These are phyloP conservation scores for Xylaria sp. DNA, from an alignment of 2,329 filamentous ascomycete genomes.

Conservation along the genomic window DNA sequence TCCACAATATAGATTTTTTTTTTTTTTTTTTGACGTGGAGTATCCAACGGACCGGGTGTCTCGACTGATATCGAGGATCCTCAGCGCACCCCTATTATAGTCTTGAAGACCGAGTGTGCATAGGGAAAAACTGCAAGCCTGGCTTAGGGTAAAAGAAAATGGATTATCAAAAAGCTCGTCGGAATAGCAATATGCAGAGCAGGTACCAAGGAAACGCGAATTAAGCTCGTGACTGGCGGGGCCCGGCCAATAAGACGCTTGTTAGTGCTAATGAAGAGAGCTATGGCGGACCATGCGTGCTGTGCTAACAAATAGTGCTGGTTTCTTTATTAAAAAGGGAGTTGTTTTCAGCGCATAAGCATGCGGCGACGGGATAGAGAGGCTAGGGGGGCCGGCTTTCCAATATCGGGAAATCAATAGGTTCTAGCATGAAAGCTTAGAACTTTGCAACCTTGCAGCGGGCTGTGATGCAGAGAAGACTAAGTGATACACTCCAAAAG, in stretches of 20 bases:
- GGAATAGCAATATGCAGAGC: constrained; percentile 11
- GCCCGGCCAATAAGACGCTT: constrained; percentile 8
- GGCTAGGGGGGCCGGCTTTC: constrained; percentile 24
- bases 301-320: constrained; percentile 25
- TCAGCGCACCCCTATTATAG: background rate
- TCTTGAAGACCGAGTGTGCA: background rate
- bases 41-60: constrained; percentile 16
- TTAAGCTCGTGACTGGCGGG: constrained; percentile 15
- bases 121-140: constrained; percentile 15
- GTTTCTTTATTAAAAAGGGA: constrained; percentile 22
- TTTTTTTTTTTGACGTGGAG: constrained; percentile 7
- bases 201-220: constrained; percentile 3
- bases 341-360: constrained; percentile 7
- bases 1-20: constrained; percentile 15
- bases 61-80: background rate
- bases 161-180: constrained; percentile 14
- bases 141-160: background rate
- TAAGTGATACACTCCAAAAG: constrained; percentile 16
- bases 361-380: constrained; percentile 7
- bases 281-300: constrained; percentile 27
- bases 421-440: constrained; percentile 23
- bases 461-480: constrained; percentile 14
- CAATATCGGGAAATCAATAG: constrained; percentile 20
- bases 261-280: constrained; percentile 14
- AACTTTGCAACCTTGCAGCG: constrained; percentile 17